A percentile compares a stretch with the other conserved stretches of the same genome.
Conservation (phyloP, 129 eudicot species). For the Gnaphalium uliginosum region DNA sequence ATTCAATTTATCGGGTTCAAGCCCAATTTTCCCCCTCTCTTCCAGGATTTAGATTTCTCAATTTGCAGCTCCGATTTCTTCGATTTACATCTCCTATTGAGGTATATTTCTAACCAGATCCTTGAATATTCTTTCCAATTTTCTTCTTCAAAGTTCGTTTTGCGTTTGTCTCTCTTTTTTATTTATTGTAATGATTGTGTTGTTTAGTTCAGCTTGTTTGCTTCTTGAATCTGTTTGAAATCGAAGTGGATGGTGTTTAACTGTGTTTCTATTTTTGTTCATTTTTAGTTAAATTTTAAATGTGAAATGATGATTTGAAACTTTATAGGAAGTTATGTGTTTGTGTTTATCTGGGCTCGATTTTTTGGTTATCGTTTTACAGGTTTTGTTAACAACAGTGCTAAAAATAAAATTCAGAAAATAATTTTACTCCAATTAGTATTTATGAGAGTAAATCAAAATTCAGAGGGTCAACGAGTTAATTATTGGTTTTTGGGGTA, state of each 20-base stretch:
- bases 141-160: not conserved
- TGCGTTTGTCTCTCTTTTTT: no score
- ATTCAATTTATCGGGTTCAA: conserved; percentile 48
- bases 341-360: conserved; percentile 6
- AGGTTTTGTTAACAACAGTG: no score
- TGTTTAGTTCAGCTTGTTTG: conserved; percentile 13
- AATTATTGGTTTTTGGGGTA: no score
- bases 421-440: no score
- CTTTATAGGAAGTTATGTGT: not conserved
- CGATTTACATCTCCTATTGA: conserved; percentile 1
- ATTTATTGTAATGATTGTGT: no score
- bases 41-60: conserved; percentile 44
- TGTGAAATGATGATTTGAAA: not conserved
- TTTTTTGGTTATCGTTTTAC: not conserved
- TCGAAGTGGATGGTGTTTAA: not conserved
- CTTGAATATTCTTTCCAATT: not conserved
- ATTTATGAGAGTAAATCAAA: no score
- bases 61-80: conserved; percentile 21
- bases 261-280: conserved; percentile 1
- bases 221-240: not conserved
- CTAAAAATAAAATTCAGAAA: no score
- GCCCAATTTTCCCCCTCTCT: conserved; percentile 54
- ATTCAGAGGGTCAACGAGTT: no score
- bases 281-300: not conserved
- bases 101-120: conserved; percentile 12